Percentiles rank a stretch among this genome's conserved stretches.
phyloP scores from a whole-genome alignment of 257 asterid genomes.

The Datura wrightii region DNA sequence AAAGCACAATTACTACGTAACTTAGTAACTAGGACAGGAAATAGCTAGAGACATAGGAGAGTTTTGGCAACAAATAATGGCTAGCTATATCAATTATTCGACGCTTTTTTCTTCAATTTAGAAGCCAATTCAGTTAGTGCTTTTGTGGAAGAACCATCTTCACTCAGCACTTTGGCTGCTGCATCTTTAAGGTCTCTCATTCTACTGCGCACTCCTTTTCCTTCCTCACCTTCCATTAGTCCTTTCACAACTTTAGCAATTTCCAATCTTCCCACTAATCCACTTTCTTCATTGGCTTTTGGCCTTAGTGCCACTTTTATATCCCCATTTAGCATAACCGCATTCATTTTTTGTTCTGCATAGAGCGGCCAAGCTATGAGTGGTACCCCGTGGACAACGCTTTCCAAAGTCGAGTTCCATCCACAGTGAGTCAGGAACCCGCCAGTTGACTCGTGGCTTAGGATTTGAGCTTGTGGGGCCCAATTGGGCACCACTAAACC shows the following conservation, averaged over 20 bases:
- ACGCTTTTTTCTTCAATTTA: conserved; percentile 36
- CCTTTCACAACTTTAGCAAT: conserved; percentile 52
- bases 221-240: conserved; percentile 74
- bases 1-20: background rate
- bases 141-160: conserved; percentile 44
- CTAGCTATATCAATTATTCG: background rate
- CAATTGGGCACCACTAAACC: conserved; percentile 45
- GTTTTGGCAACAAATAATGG: background rate
- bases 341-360: conserved; percentile 82
- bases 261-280: conserved; percentile 52
- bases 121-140: conserved; percentile 40
- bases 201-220: conserved; percentile 54
- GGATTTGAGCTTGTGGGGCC: conserved; percentile 48
- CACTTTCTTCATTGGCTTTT: conserved; percentile 46
- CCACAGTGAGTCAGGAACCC: conserved; percentile 66
- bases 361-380: conserved; percentile 83
- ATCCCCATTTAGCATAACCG: conserved; percentile 56
- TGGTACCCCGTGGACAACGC: conserved; percentile 66
- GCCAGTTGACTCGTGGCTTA: conserved; percentile 39
- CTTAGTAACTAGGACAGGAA: background rate
- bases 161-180: conserved; percentile 44
- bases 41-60: background rate
- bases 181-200: conserved; percentile 65
- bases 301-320: conserved; percentile 58
- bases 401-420: conserved; percentile 68